Evolutionary conservation across 2,329 filamentous ascomycete genomes (phyloP).

Genomic region (Verticillium tricorpus): DNA sequence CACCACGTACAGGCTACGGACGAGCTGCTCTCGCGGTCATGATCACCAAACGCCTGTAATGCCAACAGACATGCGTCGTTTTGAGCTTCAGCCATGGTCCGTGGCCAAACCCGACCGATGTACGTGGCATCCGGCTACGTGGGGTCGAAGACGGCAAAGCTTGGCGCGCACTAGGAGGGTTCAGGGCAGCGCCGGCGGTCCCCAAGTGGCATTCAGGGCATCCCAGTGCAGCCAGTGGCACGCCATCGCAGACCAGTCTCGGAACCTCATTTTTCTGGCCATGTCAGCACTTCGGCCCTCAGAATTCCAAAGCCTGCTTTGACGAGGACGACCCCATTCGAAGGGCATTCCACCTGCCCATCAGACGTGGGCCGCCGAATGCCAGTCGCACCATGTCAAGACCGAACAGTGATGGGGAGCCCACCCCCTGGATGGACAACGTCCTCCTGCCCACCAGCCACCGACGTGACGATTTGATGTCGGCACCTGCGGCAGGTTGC

Average conservation of each 20-base stretch:
- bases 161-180: conserved; percentile 7
- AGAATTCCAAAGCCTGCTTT: neutral
- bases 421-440: neutral
- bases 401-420: neutral
- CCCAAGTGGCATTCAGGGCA: conserved; percentile 8
- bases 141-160: conserved; percentile 4
- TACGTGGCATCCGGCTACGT: neutral
- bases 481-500: neutral
- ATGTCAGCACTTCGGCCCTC: neutral
- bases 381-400: neutral
- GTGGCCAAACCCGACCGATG: neutral
- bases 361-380: neutral
- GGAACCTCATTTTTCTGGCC: conserved; percentile 6
- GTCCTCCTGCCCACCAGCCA: neutral
- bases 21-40: neutral
- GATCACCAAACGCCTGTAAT: neutral
- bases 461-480: neutral
- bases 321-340: neutral
- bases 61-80: neutral
- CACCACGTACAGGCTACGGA: neutral
- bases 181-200: conserved; percentile 3
- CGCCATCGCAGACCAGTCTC: conserved; percentile 11
- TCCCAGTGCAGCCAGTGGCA: conserved; percentile 3
- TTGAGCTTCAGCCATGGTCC: neutral
- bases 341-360: neutral